Evolutionary conservation across 345 rosid species (phyloP).

Genomic region (Trapa incisa): DNA sequence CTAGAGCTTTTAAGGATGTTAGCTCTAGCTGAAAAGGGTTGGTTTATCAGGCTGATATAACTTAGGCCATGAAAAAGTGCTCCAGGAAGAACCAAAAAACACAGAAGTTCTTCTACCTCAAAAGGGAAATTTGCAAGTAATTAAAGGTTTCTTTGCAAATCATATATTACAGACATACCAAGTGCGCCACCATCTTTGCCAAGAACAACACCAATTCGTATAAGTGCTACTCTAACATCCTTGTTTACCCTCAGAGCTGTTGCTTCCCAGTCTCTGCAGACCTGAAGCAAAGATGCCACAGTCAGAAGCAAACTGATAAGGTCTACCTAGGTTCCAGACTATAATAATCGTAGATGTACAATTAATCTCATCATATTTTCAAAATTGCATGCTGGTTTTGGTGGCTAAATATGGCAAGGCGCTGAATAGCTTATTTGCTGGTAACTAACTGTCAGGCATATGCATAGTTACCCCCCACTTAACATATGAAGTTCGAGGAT

Average conservation of each 20-base stretch:
- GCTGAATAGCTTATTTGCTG: not conserved
- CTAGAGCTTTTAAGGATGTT: not conserved
- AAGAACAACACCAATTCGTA: conserved; percentile 90
- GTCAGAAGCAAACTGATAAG: not conserved
- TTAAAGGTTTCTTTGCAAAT: not conserved
- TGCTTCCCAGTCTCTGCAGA: conserved; percentile 93
- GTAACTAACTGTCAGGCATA: not conserved
- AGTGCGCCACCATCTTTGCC: conserved; percentile 98
- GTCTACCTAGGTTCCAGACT: not conserved
- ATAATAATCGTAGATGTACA: not conserved
- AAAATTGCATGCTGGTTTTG: too few relatives aligned
- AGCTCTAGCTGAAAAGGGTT: not conserved
- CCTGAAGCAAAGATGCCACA: conserved; percentile 28
- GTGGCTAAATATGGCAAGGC: not conserved
- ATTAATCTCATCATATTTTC: too few relatives aligned
- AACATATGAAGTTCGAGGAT: too few relatives aligned
- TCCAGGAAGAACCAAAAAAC: not conserved
- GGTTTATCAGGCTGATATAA: not conserved
- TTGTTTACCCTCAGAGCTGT: conserved; percentile 54
- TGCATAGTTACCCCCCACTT: too few relatives aligned
- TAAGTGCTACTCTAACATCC: conserved; percentile 69
- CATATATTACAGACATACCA: conserved; percentile 26
- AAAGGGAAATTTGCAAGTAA: not conserved
- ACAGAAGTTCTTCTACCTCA: not conserved
- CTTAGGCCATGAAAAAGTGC: not conserved